Evolutionary conservation across 768 basidiomycete genomes (phyloP), one percentile per base, ranked within the genome.

Genomic region (Hydnum rufescens): DNA sequence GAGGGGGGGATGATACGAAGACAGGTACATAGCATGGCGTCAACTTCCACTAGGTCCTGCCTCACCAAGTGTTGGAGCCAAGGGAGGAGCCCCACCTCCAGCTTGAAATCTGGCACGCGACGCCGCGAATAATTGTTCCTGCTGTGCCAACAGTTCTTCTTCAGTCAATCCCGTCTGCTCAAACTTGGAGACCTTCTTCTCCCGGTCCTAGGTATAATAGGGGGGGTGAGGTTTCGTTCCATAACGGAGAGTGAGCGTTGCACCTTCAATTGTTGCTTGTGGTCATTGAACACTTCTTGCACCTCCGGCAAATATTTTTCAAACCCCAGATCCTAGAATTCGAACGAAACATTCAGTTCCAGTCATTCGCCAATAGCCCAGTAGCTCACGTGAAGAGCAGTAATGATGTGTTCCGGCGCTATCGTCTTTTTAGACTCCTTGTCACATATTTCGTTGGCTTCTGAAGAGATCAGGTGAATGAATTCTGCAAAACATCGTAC

Each of bases 401-500:
- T 70, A 29, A 96, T 82, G 42, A 97, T 90, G 62, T 99, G 95
- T 60, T 99, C 95, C 1, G 95, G 95, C 3, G 89, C 84, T 60
- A 99, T 97, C 1, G 95, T 99, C 71, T 99, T 99, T 71, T 95
- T 96, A 25, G 88, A 87, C 62, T 93, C 90, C 63, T 88, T 82
- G 63, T 97, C 95, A 62, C 95, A 99, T 56, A 96, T 87, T 58
- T 96, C 88, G 64, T 97, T 97, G 51, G 95, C 88, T 64, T 96
- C 89, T 5, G 90, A 88, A 18, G 95, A 93, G 63, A 99, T 82
- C 65, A 97, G 68, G 64, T 97, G 88, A 56, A 99, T 92, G 65
- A 97, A 99, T 71, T 99, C 95, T 99, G 66, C 16, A 18, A 34
- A n/a, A 53, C 34, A 8, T 39, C 8, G 34, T 8, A 39, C 34